phyloP scores from a whole-genome alignment of 306 rosid genomes.

The Vachellia pachyceras region DNA sequence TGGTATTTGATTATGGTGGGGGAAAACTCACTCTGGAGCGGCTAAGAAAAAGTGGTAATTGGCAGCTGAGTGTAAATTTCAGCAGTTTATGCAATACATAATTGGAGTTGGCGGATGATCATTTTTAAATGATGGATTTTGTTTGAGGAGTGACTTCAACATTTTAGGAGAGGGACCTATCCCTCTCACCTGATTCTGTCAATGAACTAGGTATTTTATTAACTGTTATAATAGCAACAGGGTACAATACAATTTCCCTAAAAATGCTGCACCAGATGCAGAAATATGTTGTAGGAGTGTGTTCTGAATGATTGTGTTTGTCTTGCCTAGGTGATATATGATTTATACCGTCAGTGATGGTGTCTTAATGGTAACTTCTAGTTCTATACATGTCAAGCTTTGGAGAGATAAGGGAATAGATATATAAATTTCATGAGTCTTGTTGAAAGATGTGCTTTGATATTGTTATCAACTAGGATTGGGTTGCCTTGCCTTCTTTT shows the following conservation, averaged over 20 bases:
- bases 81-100: background rate
- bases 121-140: background rate
- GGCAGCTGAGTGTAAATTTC: background rate
- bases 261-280: background rate
- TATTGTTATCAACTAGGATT: background rate
- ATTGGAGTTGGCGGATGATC: background rate
- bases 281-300: constrained; percentile 4
- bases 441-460: background rate
- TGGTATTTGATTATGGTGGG: background rate
- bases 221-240: background rate
- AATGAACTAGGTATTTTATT: constrained; percentile 10
- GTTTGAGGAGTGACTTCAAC: constrained; percentile 1
- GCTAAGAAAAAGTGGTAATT: background rate
- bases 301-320: background rate
- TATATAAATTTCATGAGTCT: background rate
- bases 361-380: background rate
- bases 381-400: background rate
- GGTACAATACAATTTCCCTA: constrained; percentile 11
- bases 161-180: constrained; percentile 7
- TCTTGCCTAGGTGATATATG: background rate
- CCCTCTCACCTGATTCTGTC: background rate
- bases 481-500: background rate
- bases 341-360: background rate
- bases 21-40: background rate
- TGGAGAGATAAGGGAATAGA: background rate